Percentiles rank a stretch among this genome's conserved stretches.
phyloP scores from a whole-genome alignment of 805 yeast genomes.

The Zygotorulaspora sp. region DNA sequence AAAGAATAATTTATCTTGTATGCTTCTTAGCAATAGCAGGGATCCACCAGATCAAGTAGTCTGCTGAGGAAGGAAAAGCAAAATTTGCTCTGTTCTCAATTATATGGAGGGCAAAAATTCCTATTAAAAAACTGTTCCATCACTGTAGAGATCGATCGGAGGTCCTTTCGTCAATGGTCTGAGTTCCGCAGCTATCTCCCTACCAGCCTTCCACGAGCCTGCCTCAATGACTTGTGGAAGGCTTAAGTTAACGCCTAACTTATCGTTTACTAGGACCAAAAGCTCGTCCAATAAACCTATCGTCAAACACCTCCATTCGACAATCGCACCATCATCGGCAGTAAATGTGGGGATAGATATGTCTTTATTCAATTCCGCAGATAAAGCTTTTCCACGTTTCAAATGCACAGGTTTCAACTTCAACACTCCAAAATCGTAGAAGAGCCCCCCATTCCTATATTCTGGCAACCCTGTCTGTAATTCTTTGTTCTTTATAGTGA shows the following conservation, averaged over 20 bases:
- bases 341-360: constrained; percentile 44
- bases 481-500: constrained; percentile 37
- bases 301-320: constrained; percentile 64
- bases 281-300: constrained; percentile 53
- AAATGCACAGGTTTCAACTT: constrained; percentile 42
- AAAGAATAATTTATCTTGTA: too few species aligned
- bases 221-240: constrained; percentile 63
- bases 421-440: constrained; percentile 52
- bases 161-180: constrained; percentile 54
- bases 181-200: constrained; percentile 50
- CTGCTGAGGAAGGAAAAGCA: too few species aligned
- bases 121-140: constrained; percentile 58
- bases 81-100: too few species aligned
- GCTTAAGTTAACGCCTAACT: constrained; percentile 38
- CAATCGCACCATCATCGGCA: constrained; percentile 56
- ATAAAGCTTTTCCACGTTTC: constrained; percentile 37
- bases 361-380: constrained; percentile 29
- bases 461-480: constrained; percentile 56
- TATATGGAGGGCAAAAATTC: too few species aligned
- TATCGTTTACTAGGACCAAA: constrained; percentile 48
- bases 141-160: constrained; percentile 57
- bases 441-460: constrained; percentile 60
- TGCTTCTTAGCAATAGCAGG: too few species aligned
- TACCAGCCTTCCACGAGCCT: constrained; percentile 64
- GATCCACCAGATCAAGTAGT: too few species aligned